These are phyloP conservation scores for Puccinia polysora DNA, from an alignment of 1,284 basidiomycete genomes.

Conservation along the genomic window DNA sequence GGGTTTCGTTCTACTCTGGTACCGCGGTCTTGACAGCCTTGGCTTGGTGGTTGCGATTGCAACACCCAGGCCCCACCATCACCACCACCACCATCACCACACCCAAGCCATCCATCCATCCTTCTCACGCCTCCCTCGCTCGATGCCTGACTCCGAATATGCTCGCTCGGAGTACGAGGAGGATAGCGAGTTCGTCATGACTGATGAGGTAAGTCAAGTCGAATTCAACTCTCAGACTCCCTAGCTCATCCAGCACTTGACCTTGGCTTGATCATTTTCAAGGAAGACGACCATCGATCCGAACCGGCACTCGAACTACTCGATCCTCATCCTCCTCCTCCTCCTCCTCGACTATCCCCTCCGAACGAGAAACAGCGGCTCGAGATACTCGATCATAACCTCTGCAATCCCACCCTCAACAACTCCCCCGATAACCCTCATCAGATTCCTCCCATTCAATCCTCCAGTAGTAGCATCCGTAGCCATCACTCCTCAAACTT, in stretches of 20 bases:
- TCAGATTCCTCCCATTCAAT: constrained; percentile 5
- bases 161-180: constrained; percentile 37
- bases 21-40: no score
- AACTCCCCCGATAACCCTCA: not conserved
- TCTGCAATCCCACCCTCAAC: constrained; percentile 12
- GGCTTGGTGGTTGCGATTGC: no score
- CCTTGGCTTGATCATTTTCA: constrained; percentile 8
- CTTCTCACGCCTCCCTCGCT: no score
- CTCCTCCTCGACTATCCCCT: not conserved
- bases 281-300: constrained; percentile 3
- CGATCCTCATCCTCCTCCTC: no score
- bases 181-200: constrained; percentile 37
- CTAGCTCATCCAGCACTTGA: no score
- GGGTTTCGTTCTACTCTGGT: no score
- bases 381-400: not conserved
- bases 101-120: not conserved
- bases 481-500: constrained; percentile 18
- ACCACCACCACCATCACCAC: constrained; percentile 4
- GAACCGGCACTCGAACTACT: not conserved
- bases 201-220: constrained; percentile 41
- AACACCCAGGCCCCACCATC: constrained; percentile 6
- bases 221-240: no score
- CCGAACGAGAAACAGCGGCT: constrained; percentile 2
- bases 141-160: constrained; percentile 39
- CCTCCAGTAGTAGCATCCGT: constrained; percentile 10